These are phyloP conservation scores for Aspergillus versicolor DNA, from an alignment of 2,329 filamentous ascomycete genomes.

Conservation along the genomic window DNA sequence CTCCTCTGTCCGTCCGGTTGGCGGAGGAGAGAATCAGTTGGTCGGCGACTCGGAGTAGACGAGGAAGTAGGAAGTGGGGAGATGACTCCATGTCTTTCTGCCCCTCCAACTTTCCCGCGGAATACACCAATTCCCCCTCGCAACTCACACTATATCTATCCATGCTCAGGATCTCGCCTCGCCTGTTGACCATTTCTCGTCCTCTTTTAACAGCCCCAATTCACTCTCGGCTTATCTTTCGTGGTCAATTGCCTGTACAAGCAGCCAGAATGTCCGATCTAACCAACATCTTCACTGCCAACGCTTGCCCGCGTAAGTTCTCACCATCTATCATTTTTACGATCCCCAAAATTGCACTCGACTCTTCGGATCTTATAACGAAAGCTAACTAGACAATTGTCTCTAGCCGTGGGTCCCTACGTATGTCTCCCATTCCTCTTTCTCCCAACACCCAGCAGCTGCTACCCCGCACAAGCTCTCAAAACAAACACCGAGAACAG, in stretches of 20 bases:
- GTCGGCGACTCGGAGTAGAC: neutral
- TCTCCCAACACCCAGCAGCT: neutral
- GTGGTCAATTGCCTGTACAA: conserved; percentile 16
- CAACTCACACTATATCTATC: conserved; percentile 13
- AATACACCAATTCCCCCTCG: conserved; percentile 11
- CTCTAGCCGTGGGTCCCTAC: conserved; percentile 43
- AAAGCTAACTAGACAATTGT: conserved; percentile 7
- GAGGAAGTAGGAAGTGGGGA: neutral
- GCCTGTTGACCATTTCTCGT: conserved; percentile 20
- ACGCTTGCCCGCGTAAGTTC: conserved; percentile 47
- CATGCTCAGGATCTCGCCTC: conserved; percentile 27
- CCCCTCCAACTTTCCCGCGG: conserved; percentile 21
- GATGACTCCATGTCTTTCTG: neutral
- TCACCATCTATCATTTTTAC: neutral
- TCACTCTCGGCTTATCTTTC: conserved; percentile 11
- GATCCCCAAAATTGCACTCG: neutral
- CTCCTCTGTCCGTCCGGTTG: no score
- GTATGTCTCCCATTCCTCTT: conserved; percentile 27
- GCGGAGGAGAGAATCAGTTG: neutral
- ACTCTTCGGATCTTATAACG: neutral
- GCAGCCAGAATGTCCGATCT: conserved; percentile 38
- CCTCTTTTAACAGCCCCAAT: conserved; percentile 2
- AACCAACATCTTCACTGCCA: conserved; percentile 40
- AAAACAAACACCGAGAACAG: neutral
- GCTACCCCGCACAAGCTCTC: neutral